phyloP scores from a whole-genome alignment of 305 asterid species.

The Lippia alba region DNA sequence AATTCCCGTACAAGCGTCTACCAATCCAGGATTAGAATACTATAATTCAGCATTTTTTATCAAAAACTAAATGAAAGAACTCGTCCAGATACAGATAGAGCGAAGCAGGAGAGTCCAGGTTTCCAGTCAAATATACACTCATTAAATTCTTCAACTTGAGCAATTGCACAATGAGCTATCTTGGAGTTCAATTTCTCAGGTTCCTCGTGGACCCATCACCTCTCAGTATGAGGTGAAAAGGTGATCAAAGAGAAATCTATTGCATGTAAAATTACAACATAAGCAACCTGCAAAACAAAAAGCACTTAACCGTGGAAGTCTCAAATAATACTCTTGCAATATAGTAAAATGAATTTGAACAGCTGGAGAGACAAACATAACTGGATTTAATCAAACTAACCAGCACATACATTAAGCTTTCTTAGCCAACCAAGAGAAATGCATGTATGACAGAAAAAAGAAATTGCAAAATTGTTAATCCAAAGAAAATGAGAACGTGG shows the following conservation, averaged over 20 bases:
- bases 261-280: conserved; percentile 28
- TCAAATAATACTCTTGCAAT: conserved; percentile 24
- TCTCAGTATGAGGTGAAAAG: not conserved
- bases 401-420: conserved; percentile 8
- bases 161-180: not conserved
- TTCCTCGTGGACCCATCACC: not conserved
- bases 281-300: conserved; percentile 45
- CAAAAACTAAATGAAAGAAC: conserved; percentile 37
- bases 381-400: not conserved
- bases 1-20: conserved; percentile 49
- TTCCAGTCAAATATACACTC: conserved; percentile 37
- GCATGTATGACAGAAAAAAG: not conserved
- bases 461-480: not conserved
- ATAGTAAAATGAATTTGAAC: conserved; percentile 19
- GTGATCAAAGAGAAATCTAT: conserved; percentile 35
- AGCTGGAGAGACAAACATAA: conserved; percentile 22
- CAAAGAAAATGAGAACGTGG: conserved; percentile 4
- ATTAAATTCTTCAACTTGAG: not conserved
- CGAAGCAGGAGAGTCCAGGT: conserved; percentile 43
- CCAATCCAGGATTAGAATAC: conserved; percentile 70
- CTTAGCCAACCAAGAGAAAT: conserved; percentile 17
- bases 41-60: conserved; percentile 54
- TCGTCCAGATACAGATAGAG: conserved; percentile 37
- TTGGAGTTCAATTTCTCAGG: not conserved
- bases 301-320: conserved; percentile 32